Evolutionary conservation across 352 stramenopile genomes (phyloP).

Genomic region (Globisporangium paroecandrum): DNA sequence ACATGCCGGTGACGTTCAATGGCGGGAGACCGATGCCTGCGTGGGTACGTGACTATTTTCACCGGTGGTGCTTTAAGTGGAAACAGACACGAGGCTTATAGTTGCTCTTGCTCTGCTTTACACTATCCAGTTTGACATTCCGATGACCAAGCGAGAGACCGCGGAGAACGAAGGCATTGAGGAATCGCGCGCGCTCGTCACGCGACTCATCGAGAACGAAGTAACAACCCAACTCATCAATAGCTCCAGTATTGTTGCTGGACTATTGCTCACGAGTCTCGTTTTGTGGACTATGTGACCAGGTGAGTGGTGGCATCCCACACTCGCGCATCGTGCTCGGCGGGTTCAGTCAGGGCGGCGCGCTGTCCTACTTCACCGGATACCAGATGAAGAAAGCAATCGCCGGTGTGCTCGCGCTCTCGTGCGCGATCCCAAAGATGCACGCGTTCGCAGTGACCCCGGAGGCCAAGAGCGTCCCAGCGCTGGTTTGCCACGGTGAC

Average conservation of each 20-base stretch:
- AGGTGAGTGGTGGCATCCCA: neutral
- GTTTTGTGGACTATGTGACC: neutral
- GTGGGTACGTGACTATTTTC: neutral
- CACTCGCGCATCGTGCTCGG: neutral
- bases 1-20: neutral
- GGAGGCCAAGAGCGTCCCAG: slow-evolving; percentile 55
- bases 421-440: slow-evolving; percentile 65
- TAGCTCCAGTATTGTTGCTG: neutral
- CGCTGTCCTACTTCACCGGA: neutral
- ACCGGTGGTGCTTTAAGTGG: no score
- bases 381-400: slow-evolving; percentile 19
- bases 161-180: neutral
- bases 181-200: neutral
- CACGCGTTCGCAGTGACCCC: slow-evolving; percentile 49
- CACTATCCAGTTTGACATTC: neutral
- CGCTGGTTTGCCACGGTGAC: slow-evolving; percentile 81
- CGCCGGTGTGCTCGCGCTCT: slow-evolving; percentile 68
- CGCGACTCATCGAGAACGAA: neutral
- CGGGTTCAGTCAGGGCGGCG: neutral
- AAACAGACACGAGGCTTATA: no score
- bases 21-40: neutral
- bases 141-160: neutral
- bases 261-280: neutral
- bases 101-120: no score
- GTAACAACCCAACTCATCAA: neutral